A percentile compares a stretch with the other conserved stretches of the same genome.
Conservation (phyloP, 306 rosid species). For the Astragalus membranaceus region DNA sequence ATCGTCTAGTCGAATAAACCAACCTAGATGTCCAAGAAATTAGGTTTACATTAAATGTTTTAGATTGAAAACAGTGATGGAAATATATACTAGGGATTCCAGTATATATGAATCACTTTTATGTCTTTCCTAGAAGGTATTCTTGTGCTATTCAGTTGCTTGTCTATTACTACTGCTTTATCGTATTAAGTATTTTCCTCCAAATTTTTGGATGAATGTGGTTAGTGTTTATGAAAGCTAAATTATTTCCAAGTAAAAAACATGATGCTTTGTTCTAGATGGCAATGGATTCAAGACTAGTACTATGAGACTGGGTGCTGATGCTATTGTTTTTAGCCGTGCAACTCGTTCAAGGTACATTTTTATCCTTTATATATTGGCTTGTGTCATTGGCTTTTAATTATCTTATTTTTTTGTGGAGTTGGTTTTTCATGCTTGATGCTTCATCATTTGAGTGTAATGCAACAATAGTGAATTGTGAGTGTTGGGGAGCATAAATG, state of each 20-base stretch:
- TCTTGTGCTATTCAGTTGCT: neutral
- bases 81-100: neutral
- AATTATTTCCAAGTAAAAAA: slow-evolving; percentile 11
- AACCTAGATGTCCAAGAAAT: neutral
- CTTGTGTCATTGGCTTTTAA: neutral
- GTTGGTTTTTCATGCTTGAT: neutral
- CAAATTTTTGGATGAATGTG: neutral
- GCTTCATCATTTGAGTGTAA: neutral
- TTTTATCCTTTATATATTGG: slow-evolving; percentile 12
- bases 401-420: neutral
- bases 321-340: slow-evolving; percentile 82
- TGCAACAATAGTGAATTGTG: neutral
- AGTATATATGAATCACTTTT: neutral
- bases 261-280: slow-evolving; percentile 45
- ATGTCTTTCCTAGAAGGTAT: neutral
- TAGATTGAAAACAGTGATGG: neutral
- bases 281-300: slow-evolving; percentile 99
- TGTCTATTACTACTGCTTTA: neutral
- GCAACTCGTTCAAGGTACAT: slow-evolving; percentile 48
- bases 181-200: neutral
- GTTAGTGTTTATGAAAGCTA: slow-evolving; percentile 11
- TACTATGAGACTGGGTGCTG: slow-evolving; percentile 94
- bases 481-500: neutral
- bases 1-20: neutral
- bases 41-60: neutral